phyloP scores from a whole-genome alignment of 768 basidiomycete genomes.

The Leccinum incarnatum region DNA sequence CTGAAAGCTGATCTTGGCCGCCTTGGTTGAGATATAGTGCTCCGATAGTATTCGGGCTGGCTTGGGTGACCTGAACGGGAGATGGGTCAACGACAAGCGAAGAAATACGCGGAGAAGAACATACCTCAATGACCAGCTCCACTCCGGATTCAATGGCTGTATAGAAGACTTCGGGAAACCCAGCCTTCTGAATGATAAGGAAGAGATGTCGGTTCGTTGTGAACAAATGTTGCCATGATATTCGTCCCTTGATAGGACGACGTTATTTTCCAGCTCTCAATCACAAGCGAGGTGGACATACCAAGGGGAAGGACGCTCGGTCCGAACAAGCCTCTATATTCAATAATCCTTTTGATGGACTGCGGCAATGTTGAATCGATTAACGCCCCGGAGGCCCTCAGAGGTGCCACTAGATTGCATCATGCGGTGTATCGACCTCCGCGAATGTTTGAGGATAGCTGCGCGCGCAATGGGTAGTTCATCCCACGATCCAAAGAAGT shows the following conservation, averaged over 20 bases:
- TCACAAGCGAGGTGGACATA: slow-evolving; percentile 35
- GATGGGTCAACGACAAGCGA: neutral
- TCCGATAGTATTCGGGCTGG: slow-evolving; percentile 93
- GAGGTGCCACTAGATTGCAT: slow-evolving; percentile 95
- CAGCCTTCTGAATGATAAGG: slow-evolving; percentile 86
- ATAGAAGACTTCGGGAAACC: slow-evolving; percentile 88
- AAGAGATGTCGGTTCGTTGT: slow-evolving; percentile 97
- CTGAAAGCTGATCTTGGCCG: slow-evolving; percentile 77
- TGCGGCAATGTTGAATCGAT: slow-evolving; percentile 86
- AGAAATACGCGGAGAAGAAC: slow-evolving; percentile 3
- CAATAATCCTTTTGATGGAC: slow-evolving; percentile 85
- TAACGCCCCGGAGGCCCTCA: slow-evolving; percentile 87
- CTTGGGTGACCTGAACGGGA: slow-evolving; percentile 70
- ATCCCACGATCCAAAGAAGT: slow-evolving; percentile 55
- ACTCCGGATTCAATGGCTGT: slow-evolving; percentile 78
- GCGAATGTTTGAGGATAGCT: slow-evolving; percentile 82
- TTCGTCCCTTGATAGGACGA: slow-evolving; percentile 60
- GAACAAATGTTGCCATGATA: slow-evolving; percentile 94
- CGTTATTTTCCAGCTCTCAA: slow-evolving; percentile 9
- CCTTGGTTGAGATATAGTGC: slow-evolving; percentile 92
- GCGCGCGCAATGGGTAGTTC: slow-evolving; percentile 67
- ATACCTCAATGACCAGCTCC: slow-evolving; percentile 85
- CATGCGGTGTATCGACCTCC: slow-evolving; percentile 93
- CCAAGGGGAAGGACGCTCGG: slow-evolving; percentile 82
- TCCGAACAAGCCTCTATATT: slow-evolving; percentile 80